These are phyloP conservation scores for Catunica adiposa DNA, from an alignment of 2,329 filamentous ascomycete species.

Conservation along the genomic window DNA sequence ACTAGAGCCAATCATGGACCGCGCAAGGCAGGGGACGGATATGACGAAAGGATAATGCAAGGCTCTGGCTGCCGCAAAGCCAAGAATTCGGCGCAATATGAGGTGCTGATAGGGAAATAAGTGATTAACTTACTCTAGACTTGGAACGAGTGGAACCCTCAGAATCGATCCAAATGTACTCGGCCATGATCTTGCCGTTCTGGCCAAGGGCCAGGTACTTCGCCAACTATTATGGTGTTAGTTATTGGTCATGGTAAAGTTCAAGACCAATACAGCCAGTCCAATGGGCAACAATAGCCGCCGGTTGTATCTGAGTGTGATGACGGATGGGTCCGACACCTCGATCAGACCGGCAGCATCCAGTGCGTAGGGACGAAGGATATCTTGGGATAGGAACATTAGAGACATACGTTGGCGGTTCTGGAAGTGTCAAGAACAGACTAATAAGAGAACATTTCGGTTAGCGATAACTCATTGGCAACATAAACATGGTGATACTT, in stretches of 20 bases:
- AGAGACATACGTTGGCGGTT: conserved; percentile 12
- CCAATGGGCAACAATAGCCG: no score
- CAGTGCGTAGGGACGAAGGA: no score
- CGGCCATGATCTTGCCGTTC: conserved; percentile 74
- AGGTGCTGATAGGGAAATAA: conserved; percentile 12
- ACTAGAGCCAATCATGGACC: background rate
- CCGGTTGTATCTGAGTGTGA: no score
- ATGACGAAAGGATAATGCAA: background rate
- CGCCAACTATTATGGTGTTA: conserved; percentile 45
- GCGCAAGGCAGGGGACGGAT: background rate
- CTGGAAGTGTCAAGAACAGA: conserved; percentile 11
- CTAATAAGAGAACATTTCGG: background rate
- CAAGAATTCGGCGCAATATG: conserved; percentile 7
- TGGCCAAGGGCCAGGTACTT: conserved; percentile 89
- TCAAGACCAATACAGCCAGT: no score
- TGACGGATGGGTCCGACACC: no score
- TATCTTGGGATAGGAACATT: no score
- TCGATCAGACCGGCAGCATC: no score
- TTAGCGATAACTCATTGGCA: conserved; percentile 7
- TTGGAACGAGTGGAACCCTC: conserved; percentile 77
- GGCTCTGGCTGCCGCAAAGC: conserved; percentile 10
- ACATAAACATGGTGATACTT: background rate
- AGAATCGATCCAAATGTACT: conserved; percentile 94
- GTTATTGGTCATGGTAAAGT: background rate
- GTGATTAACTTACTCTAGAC: conserved; percentile 57